These are phyloP conservation scores for Acorus calamus DNA, from an alignment of 106 monocot genomes.

Conservation along the genomic window DNA sequence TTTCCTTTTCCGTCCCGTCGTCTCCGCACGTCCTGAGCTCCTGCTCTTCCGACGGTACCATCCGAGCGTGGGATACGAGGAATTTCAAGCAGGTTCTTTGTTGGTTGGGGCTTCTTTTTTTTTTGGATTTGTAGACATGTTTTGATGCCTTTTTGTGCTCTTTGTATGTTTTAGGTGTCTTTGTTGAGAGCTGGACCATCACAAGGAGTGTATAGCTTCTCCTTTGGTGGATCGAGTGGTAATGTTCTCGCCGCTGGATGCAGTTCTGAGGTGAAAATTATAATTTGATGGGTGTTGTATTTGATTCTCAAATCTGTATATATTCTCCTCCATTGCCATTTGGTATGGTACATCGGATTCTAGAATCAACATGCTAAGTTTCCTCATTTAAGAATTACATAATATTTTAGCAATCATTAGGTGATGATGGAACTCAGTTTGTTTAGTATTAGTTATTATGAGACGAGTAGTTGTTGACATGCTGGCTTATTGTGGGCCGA, in stretches of 20 bases:
- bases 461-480: too few species aligned
- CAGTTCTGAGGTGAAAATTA: constrained; percentile 47
- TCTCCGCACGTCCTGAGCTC: constrained; percentile 57
- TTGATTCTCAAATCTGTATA: too few species aligned
- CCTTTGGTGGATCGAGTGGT: constrained; percentile 65
- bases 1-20: constrained; percentile 50
- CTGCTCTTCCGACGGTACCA: constrained; percentile 82
- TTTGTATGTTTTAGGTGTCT: constrained; percentile 44
- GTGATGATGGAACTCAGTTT: too few species aligned
- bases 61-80: constrained; percentile 90
- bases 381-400: too few species aligned
- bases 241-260: constrained; percentile 91
- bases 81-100: constrained; percentile 67
- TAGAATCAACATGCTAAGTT: too few species aligned
- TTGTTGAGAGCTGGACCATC: constrained; percentile 41
- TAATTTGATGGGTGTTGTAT: too few species aligned
- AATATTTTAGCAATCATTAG: too few species aligned
- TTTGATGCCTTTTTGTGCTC: neutral
- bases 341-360: too few species aligned
- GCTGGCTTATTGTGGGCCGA: too few species aligned
- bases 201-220: constrained; percentile 84
- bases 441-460: too few species aligned
- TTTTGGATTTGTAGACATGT: neutral
- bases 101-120: neutral
- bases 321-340: too few species aligned